These are phyloP conservation scores for Umbelopsis ramanniana DNA, from an alignment of 192 early-diverging fungal genomes.

Conservation along the genomic window DNA sequence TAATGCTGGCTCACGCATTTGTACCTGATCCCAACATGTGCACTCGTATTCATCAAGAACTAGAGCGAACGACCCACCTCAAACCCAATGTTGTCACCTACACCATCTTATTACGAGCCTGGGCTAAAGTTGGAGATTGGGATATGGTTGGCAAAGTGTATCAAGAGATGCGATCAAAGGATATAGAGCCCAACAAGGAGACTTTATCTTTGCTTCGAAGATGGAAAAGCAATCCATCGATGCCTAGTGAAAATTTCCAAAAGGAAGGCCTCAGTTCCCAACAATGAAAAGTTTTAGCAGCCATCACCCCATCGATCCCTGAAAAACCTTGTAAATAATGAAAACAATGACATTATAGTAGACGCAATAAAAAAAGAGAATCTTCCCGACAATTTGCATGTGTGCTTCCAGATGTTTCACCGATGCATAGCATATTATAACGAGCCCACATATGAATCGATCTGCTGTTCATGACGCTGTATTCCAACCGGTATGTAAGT, in stretches of 20 bases:
- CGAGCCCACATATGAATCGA: no score
- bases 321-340: neutral
- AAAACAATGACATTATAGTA: neutral
- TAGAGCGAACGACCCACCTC: conserved; percentile 25
- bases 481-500: no score
- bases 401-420: no score
- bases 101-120: conserved; percentile 44
- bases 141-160: conserved; percentile 35
- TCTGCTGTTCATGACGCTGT: no score
- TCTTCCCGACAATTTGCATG: no score
- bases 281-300: neutral
- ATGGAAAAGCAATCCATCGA: conserved; percentile 2
- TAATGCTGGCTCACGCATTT: conserved; percentile 47
- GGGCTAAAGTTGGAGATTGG: conserved; percentile 37
- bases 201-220: conserved; percentile 38
- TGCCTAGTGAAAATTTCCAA: neutral
- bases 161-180: conserved; percentile 37
- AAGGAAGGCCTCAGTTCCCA: conserved; percentile 1
- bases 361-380: no score
- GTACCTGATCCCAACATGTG: conserved; percentile 35
- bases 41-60: conserved; percentile 23
- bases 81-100: conserved; percentile 38
- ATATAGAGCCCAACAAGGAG: conserved; percentile 31
- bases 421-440: no score
- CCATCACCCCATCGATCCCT: neutral